A percentile compares a stretch with the other conserved stretches of the same genome.
phyloP scores from a whole-genome alignment of 495 filamentous ascomycete species.

The Bacidia rubella region DNA sequence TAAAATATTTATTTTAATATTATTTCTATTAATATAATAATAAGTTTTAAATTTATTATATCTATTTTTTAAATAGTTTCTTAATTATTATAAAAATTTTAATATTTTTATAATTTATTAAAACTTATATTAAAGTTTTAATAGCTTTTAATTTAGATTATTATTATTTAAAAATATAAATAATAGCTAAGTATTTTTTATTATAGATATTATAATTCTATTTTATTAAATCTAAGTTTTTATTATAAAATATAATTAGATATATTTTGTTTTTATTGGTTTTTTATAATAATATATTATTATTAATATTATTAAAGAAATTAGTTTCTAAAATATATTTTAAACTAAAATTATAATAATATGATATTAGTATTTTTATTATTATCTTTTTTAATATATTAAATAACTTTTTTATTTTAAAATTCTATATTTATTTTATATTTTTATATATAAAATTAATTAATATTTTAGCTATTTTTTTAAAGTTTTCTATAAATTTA shows the following conservation, averaged over 20 bases:
- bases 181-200: neutral
- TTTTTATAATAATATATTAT: neutral
- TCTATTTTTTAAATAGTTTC: neutral
- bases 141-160: neutral
- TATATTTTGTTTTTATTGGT: neutral
- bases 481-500: too few relatives aligned
- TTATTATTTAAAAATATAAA: constrained; percentile 1
- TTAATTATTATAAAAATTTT: neutral
- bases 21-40: neutral
- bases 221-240: neutral
- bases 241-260: neutral
- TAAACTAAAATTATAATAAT: too few relatives aligned
- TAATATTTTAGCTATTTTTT: too few relatives aligned
- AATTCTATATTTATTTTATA: neutral
- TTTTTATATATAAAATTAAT: neutral
- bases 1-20: neutral
- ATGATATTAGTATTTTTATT: too few relatives aligned
- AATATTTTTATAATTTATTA: neutral
- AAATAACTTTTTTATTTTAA: neutral
- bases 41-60: neutral
- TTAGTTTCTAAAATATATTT: neutral
- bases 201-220: neutral
- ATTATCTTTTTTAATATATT: too few relatives aligned
- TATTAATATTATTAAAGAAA: neutral
- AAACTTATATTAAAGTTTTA: neutral